Percentiles rank a stretch among this genome's conserved stretches.
These are phyloP conservation scores for Calcarisporium arbuscula DNA, from an alignment of 2,329 filamentous ascomycete species.

Conservation along the genomic window DNA sequence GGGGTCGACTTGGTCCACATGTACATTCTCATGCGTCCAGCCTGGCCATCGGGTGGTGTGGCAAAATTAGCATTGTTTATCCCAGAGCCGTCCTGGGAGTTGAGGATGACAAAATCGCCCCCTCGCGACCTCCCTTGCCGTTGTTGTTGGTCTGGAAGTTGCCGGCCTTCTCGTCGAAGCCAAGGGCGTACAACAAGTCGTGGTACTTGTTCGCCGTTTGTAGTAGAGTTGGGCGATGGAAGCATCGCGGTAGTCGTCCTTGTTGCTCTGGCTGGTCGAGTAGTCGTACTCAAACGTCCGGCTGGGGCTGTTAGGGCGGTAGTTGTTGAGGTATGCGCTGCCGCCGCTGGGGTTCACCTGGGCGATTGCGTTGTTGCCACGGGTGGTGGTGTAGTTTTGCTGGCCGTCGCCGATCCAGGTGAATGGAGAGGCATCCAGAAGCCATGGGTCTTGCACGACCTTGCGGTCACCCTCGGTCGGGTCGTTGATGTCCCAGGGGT, in stretches of 20 bases:
- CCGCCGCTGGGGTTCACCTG: constrained; percentile 40
- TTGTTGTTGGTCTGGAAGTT: constrained; percentile 56
- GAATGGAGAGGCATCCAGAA: constrained; percentile 39
- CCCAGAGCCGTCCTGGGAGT: constrained; percentile 48
- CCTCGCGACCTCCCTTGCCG: constrained; percentile 43
- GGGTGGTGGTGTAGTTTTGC: constrained; percentile 43
- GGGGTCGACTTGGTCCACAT: constrained; percentile 44
- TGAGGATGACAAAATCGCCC: constrained; percentile 48
- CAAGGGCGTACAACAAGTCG: constrained; percentile 50
- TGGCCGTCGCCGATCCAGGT: constrained; percentile 46
- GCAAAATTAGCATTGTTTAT: constrained; percentile 54
- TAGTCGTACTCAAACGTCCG: constrained; percentile 44
- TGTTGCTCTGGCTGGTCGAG: constrained; percentile 24
- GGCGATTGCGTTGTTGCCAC: constrained; percentile 53
- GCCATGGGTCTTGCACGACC: constrained; percentile 42
- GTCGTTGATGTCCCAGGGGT: constrained; percentile 49
- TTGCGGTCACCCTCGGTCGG: constrained; percentile 41
- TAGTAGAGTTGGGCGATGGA: constrained; percentile 56
- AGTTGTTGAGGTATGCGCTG: constrained; percentile 25
- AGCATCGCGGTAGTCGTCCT: constrained; percentile 41
- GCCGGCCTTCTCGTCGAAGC: constrained; percentile 51
- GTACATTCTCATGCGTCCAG: constrained; percentile 53
- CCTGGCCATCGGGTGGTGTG: constrained; percentile 44
- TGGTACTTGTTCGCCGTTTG: constrained; percentile 53
- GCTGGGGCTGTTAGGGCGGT: constrained; percentile 37